Percentiles rank a stretch among this genome's conserved stretches.
phyloP scores from a whole-genome alignment of 1,139 yeast species.

The Scheffersomyces stambukii region DNA sequence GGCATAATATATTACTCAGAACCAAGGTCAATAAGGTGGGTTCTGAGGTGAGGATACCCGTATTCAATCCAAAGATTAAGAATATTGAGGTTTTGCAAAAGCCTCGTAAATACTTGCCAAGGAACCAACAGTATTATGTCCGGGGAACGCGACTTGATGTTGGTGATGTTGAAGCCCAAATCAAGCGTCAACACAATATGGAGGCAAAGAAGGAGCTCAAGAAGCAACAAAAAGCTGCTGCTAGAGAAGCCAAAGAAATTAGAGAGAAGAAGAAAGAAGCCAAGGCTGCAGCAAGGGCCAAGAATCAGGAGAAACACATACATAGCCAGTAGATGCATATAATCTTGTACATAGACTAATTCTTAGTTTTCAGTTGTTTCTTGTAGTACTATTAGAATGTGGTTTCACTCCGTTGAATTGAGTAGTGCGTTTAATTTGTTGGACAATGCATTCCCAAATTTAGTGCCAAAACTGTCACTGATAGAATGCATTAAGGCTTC shows the following conservation, averaged over 20 bases:
- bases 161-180: conserved; percentile 58
- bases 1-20: conserved; percentile 71
- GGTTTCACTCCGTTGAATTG: conserved; percentile 2
- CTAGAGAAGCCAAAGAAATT: not conserved
- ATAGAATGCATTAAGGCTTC: conserved; percentile 40
- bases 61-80: conserved; percentile 72
- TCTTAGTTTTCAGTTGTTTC: no score
- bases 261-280: conserved; percentile 2
- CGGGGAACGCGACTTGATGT: conserved; percentile 77
- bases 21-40: conserved; percentile 70
- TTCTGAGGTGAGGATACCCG: conserved; percentile 74
- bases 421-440: conserved; percentile 16
- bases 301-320: conserved; percentile 2
- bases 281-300: not conserved
- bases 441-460: conserved; percentile 27
- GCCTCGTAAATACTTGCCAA: conserved; percentile 62
- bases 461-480: conserved; percentile 27
- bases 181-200: conserved; percentile 18
- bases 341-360: conserved; percentile 1
- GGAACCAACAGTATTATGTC: conserved; percentile 85
- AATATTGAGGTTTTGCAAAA: conserved; percentile 72
- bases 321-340: conserved; percentile 1
- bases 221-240: conserved; percentile 2
- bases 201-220: conserved; percentile 7
- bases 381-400: not conserved